Conservation (phyloP, 768 basidiomycete species). For the Stropharia rugosoannulata region DNA sequence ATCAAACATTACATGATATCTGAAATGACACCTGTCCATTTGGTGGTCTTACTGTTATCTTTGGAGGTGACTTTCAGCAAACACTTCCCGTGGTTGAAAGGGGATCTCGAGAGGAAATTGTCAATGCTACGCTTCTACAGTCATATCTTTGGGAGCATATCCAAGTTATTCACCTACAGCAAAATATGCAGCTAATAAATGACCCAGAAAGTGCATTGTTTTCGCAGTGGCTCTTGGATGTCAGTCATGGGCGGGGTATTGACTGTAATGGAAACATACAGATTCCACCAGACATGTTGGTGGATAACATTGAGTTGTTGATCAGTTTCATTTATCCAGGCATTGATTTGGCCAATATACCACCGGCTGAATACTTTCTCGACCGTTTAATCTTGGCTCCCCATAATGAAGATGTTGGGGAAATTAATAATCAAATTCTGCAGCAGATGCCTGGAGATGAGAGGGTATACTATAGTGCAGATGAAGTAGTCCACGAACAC, state of each 20-base stretch:
- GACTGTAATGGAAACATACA: background rate
- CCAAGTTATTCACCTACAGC: background rate
- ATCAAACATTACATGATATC: slow-evolving; percentile 35
- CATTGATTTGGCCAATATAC: slow-evolving; percentile 7
- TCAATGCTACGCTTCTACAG: slow-evolving; percentile 20
- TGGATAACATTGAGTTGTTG: slow-evolving; percentile 1
- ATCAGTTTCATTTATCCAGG: slow-evolving; percentile 20
- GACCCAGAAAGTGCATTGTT: slow-evolving; percentile 5
- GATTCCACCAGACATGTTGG: slow-evolving; percentile 15
- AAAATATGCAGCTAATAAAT: slow-evolving; percentile 13
- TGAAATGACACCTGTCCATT: slow-evolving; percentile 26
- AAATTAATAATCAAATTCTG: slow-evolving; percentile 28
- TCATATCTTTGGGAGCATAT: slow-evolving; percentile 13
- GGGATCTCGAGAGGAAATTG: slow-evolving; percentile 37
- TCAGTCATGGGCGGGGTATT: slow-evolving; percentile 19
- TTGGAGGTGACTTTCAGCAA: slow-evolving; percentile 51
- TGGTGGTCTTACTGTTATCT: slow-evolving; percentile 43
- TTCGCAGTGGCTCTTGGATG: slow-evolving; percentile 21
- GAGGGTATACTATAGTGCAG: slow-evolving; percentile 23
- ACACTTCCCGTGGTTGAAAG: slow-evolving; percentile 40
- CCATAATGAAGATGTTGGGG: slow-evolving; percentile 32
- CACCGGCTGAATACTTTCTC: slow-evolving; percentile 28
- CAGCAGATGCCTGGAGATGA: slow-evolving; percentile 21
- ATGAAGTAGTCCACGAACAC: slow-evolving; percentile 20
- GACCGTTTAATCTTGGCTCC: slow-evolving; percentile 32